These are phyloP conservation scores for Pythium guiyangense DNA, from an alignment of 352 stramenopile species.

Conservation along the genomic window DNA sequence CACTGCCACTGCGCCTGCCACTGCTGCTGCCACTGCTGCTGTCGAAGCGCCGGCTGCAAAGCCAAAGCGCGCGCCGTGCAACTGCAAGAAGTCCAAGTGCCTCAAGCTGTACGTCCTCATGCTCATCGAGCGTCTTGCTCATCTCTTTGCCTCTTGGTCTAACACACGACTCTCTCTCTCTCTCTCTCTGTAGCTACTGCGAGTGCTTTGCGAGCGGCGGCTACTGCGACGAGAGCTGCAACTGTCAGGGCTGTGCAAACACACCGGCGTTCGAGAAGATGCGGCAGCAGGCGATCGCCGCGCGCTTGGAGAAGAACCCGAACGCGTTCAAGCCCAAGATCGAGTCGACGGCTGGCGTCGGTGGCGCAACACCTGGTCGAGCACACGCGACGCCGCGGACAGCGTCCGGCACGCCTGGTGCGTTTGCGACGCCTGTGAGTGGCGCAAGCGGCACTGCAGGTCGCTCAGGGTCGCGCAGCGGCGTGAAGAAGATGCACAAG, in stretches of 20 bases:
- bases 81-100: constrained; percentile 98
- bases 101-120: constrained; percentile 85
- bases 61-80: constrained; percentile 84
- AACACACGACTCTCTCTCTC: background rate
- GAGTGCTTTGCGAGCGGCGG: constrained; percentile 93
- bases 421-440: background rate
- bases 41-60: constrained; percentile 1
- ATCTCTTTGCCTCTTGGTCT: background rate
- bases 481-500: constrained; percentile 87
- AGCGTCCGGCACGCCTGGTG: background rate
- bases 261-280: constrained; percentile 59
- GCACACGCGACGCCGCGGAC: background rate
- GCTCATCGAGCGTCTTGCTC: too few relatives aligned
- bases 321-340: constrained; percentile 97
- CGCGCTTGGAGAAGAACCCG: constrained; percentile 92
- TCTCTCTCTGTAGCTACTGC: constrained; percentile 69
- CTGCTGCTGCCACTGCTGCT: constrained; percentile 2
- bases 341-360: constrained; percentile 27
- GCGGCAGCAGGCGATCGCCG: constrained; percentile 82
- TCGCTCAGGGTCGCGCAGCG: constrained; percentile 14
- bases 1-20: background rate
- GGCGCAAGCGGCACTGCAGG: background rate
- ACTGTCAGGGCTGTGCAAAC: constrained; percentile 92
- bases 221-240: constrained; percentile 92
- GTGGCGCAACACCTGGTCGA: constrained; percentile 6